phyloP scores from a whole-genome alignment of 2,329 filamentous ascomycete genomes.

The Macrophomina phaseolina region DNA sequence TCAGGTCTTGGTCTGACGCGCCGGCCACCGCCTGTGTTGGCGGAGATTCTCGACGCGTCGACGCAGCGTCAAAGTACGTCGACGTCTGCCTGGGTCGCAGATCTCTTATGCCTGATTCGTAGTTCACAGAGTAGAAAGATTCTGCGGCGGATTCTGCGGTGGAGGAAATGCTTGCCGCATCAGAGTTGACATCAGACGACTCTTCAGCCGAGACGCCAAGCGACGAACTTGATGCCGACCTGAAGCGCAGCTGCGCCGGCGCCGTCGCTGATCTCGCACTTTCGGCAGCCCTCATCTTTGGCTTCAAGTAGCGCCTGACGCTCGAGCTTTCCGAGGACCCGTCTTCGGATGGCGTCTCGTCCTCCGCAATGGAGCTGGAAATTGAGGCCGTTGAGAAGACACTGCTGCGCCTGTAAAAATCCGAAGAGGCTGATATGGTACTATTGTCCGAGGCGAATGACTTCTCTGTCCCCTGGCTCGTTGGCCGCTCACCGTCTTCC shows the following conservation, averaged over 20 bases:
- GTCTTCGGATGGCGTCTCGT: constrained; percentile 30
- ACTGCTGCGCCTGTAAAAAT: constrained; percentile 42
- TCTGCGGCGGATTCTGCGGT: constrained; percentile 45
- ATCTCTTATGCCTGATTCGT: constrained; percentile 13
- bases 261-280: constrained; percentile 17
- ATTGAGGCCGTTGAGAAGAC: constrained; percentile 33
- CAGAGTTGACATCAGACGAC: constrained; percentile 27
- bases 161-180: constrained; percentile 42
- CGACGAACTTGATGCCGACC: neutral
- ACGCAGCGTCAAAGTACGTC: constrained; percentile 22
- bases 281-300: neutral
- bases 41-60: constrained; percentile 12
- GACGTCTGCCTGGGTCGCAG: constrained; percentile 8
- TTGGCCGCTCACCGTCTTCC: constrained; percentile 44
- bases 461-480: constrained; percentile 38
- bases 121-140: constrained; percentile 44
- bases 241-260: constrained; percentile 8
- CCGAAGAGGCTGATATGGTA: constrained; percentile 39
- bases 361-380: constrained; percentile 37
- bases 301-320: neutral
- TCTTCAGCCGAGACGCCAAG: constrained; percentile 16
- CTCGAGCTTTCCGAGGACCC: neutral
- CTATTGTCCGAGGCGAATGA: constrained; percentile 31
- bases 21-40: constrained; percentile 3
- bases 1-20: neutral